phyloP scores from a whole-genome alignment of 805 yeast genomes.

The Sugiyamaella qingdaonensis region DNA sequence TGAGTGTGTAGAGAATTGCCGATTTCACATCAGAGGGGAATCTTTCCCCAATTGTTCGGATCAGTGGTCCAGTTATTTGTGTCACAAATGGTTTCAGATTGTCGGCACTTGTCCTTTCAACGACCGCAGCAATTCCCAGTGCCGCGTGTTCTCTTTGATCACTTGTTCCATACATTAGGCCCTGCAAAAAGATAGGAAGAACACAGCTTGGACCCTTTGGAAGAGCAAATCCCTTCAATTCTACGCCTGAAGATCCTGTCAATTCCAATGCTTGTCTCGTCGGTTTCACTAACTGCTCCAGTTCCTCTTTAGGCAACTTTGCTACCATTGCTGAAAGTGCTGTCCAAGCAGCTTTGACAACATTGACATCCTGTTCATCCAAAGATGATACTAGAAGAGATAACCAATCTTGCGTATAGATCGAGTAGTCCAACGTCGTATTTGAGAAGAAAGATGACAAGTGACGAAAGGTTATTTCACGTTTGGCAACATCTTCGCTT shows the following conservation, averaged over 20 bases:
- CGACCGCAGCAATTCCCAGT: conserved; percentile 79
- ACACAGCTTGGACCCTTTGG: conserved; percentile 83
- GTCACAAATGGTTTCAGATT: conserved; percentile 82
- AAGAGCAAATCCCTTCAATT: conserved; percentile 63
- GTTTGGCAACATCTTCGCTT: conserved; percentile 60
- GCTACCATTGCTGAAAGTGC: conserved; percentile 64
- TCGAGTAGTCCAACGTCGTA: conserved; percentile 60
- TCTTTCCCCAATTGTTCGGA: conserved; percentile 96
- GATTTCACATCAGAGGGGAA: conserved; percentile 87
- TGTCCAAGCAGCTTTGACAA: conserved; percentile 61
- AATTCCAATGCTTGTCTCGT: conserved; percentile 66
- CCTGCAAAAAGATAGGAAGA: conserved; percentile 88
- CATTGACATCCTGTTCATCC: conserved; percentile 60
- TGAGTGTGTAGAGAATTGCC: conserved; percentile 84
- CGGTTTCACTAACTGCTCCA: conserved; percentile 78
- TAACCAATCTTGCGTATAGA: conserved; percentile 73
- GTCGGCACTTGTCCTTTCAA: conserved; percentile 73
- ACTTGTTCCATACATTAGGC: conserved; percentile 86
- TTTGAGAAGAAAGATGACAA: conserved; percentile 66
- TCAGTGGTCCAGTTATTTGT: conserved; percentile 91
- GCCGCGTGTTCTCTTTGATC: conserved; percentile 86
- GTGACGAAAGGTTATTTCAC: conserved; percentile 42
- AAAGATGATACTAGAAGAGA: conserved; percentile 63
- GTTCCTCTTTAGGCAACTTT: conserved; percentile 66
- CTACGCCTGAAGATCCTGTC: conserved; percentile 62